phyloP scores from a whole-genome alignment of 2,329 filamentous ascomycete genomes.

The Lasiodiplodia sp. region DNA sequence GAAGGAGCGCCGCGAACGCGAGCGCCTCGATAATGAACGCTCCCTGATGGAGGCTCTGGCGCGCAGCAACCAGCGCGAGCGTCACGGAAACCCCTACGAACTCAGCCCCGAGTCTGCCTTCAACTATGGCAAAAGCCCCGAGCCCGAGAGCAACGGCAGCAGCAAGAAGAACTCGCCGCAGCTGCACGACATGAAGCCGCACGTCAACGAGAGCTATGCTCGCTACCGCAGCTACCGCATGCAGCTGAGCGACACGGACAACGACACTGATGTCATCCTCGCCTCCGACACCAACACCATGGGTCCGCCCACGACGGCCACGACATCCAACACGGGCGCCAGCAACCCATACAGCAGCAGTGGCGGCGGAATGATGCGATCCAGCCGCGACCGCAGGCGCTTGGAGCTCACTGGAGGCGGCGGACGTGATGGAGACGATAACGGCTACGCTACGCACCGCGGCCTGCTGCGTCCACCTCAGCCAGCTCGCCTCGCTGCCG shows the following conservation, averaged over 20 bases:
- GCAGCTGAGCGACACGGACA: neutral
- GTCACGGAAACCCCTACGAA: neutral
- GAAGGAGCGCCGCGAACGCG: slow-evolving; percentile 56
- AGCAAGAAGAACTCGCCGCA: slow-evolving; percentile 34
- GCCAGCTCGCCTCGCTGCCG: neutral
- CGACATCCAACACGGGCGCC: neutral
- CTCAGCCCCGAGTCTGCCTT: neutral
- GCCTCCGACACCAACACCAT: slow-evolving; percentile 21
- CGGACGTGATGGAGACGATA: neutral
- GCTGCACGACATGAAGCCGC: slow-evolving; percentile 26
- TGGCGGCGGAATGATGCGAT: neutral
- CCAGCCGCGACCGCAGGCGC: neutral
- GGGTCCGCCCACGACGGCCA: neutral
- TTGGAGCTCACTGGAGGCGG: neutral
- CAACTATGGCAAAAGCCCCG: no score
- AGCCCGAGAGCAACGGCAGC: slow-evolving; percentile 31
- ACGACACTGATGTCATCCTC: slow-evolving; percentile 19
- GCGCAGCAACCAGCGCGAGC: neutral
- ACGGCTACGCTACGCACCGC: neutral
- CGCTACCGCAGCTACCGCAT: neutral
- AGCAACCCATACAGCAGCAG: neutral
- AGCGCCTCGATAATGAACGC: slow-evolving; percentile 44
- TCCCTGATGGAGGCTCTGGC: neutral
- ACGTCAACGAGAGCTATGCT: slow-evolving; percentile 13
- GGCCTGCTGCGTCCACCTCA: neutral